These are phyloP conservation scores for Filosporella fistucella DNA, from an alignment of 495 filamentous ascomycete genomes.

Conservation along the genomic window DNA sequence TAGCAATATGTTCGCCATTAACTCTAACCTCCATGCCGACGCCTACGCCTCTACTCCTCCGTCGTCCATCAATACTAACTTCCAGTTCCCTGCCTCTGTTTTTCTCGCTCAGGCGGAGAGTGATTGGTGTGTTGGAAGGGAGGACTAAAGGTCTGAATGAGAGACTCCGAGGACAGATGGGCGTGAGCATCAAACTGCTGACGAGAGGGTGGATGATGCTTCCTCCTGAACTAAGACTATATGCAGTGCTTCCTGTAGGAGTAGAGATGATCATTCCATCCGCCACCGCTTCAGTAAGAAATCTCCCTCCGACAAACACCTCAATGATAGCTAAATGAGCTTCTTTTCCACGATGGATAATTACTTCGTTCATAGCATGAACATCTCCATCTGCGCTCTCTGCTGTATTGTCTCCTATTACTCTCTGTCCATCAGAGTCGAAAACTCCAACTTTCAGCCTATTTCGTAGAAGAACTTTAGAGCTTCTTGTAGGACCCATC, in stretches of 20 bases:
- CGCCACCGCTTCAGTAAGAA: slow-evolving; percentile 86
- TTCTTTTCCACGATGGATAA: slow-evolving; percentile 83
- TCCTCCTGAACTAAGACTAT: slow-evolving; percentile 88
- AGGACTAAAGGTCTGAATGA: slow-evolving; percentile 90
- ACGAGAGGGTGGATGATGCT: slow-evolving; percentile 94
- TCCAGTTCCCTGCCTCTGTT: slow-evolving; percentile 82
- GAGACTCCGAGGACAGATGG: slow-evolving; percentile 87
- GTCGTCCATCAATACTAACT: slow-evolving; percentile 82
- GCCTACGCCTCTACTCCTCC: slow-evolving; percentile 61
- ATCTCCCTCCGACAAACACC: slow-evolving; percentile 77
- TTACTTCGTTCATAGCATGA: slow-evolving; percentile 93
- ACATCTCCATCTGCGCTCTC: slow-evolving; percentile 41
- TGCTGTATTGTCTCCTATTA: slow-evolving; percentile 28
- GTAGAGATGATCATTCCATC: slow-evolving; percentile 94
- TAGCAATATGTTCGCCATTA: slow-evolving; percentile 69
- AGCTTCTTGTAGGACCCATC: slow-evolving; percentile 68
- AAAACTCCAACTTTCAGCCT: slow-evolving; percentile 80
- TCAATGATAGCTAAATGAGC: slow-evolving; percentile 89
- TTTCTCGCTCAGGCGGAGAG: slow-evolving; percentile 73
- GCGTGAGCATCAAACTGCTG: slow-evolving; percentile 79
- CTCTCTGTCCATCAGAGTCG: slow-evolving; percentile 48
- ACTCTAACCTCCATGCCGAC: slow-evolving; percentile 87
- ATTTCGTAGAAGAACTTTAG: slow-evolving; percentile 79
- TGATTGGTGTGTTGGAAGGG: slow-evolving; percentile 79
- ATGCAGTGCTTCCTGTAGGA: slow-evolving; percentile 91